Evolutionary conservation across 768 basidiomycete species (phyloP), one percentile per base, ranked within the genome.

Genomic region (Coprinopsis strossmayeri): DNA sequence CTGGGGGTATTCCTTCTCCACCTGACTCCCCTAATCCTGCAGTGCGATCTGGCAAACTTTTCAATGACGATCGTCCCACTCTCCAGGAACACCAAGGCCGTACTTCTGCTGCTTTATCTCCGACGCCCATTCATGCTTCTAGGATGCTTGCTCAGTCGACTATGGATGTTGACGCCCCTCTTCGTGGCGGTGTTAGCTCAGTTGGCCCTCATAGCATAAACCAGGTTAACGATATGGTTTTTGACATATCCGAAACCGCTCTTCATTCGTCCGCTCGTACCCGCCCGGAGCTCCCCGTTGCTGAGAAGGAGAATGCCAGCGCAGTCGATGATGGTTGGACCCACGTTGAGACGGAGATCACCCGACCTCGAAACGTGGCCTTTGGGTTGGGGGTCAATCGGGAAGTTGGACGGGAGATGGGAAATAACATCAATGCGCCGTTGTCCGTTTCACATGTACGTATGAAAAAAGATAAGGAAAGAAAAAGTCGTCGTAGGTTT

Each of bases 401-500:
- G 28, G 27, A 45, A 20, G 28, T 32, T n/a, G 43, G 43, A 45
- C 12, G 28, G n/a, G 43, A 28, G 25, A 11, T 45, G 5, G 43
- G 25, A 3, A 45, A 45, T 27, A 17, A 9, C 15, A 7, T 32
- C 15, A 15, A 45, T 9, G 12, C 25, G 12, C 3, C 15, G 3
- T 20, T 10, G 35, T 2, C 24, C 18, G 15, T 5, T 11, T 17
- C 37, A 24, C 7, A n/a, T 15, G 27, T 23, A 26, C 15, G 15
- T 23, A 12, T 21, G 12, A 46, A 20, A 18, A 45, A 45, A 20
- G 35, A 48, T n/a, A 40, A 71, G 54, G 71, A 69, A 83, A 72
- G 62, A 75, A 77, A 45, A 74, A 71, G 59, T 82, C 75, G 49
- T 54, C 77, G 85, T 87, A 63, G 66, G 81, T 69, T 11, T 18